Conservation (phyloP, 2,329 filamentous ascomycete species). For the Thermoascus crustaceus region DNA sequence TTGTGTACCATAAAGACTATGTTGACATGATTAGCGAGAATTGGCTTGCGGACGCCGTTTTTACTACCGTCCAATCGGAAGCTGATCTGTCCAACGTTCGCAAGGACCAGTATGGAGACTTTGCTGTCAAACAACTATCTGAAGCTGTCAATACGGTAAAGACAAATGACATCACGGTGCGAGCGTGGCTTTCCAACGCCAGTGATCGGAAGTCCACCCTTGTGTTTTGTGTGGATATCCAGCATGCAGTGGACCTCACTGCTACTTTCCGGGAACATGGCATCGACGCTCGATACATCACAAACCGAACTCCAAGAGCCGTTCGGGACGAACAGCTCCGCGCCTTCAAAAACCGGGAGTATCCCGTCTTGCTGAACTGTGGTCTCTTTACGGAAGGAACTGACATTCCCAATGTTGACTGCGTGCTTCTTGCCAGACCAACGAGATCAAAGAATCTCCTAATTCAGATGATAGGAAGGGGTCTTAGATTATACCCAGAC, state of each 20-base stretch:
- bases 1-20: slow-evolving; percentile 88
- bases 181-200: slow-evolving; percentile 76
- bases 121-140: slow-evolving; percentile 68
- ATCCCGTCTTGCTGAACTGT: slow-evolving; percentile 85
- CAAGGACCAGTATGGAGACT: slow-evolving; percentile 63
- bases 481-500: slow-evolving; percentile 70
- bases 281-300: slow-evolving; percentile 80
- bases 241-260: slow-evolving; percentile 69
- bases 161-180: slow-evolving; percentile 76
- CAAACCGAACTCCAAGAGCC: slow-evolving; percentile 64
- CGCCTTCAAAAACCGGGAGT: slow-evolving; percentile 66
- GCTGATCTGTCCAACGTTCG: slow-evolving; percentile 70
- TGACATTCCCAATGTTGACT: slow-evolving; percentile 96
- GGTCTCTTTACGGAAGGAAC: slow-evolving; percentile 96
- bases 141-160: slow-evolving; percentile 70
- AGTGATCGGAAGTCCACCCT: slow-evolving; percentile 69
- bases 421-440: slow-evolving; percentile 76
- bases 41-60: slow-evolving; percentile 85
- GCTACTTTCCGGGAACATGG: slow-evolving; percentile 67
- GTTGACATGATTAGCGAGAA: slow-evolving; percentile 78
- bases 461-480: slow-evolving; percentile 95
- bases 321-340: slow-evolving; percentile 63
- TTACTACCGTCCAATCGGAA: slow-evolving; percentile 81
- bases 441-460: slow-evolving; percentile 89
- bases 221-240: slow-evolving; percentile 87